Base-by-base conservation (phyloP, 805 yeast species). In the Pichia kluyveri region DNA sequence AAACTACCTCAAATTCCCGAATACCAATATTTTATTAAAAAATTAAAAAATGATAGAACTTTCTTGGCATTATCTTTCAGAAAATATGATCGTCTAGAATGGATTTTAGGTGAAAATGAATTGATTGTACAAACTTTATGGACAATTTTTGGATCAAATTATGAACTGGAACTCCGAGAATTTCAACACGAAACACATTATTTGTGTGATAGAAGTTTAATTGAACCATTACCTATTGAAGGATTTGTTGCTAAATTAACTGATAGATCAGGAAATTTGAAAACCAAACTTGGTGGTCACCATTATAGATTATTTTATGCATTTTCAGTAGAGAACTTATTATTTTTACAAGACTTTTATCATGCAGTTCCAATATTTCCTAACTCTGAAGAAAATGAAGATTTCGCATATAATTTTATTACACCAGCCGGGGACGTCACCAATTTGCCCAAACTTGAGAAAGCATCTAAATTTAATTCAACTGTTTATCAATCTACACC, bases 151-250 rank as follows among this genome's bases (percentile, higher is more conserved):
- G 60, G 57, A 51, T 62, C 60, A 49, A 70, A 76, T 10, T 79
- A 77, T 57, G 71, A 68, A 39, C 59, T 89, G n/a, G 91, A 89
- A 58, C 61, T 84, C 19, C 68, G 95, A 40, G 71, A 67, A 18
- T 58, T 72, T 27, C 54, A 59, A 15, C 73, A 72, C 46, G 69
- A 71, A 48, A 68, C 76, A 5, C 58, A 67, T 44, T 38, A 40
- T 2, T 58, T 69, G 1, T 37, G 54, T 32, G 56, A 54, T 17
- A 63, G 60, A 2, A 47, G 50, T 9, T 9, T 70, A 18, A 43
- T 53, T 0, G 95, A 84, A 58, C 96, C 96, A 0, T 45, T 66
- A 0, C 82, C 96, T 0, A 62, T 88, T 10, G 98, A 91, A 65
- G 98, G 98, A 0, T 89, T 85, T 60, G 61, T 90, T 19, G 67